A percentile compares a stretch with the other conserved stretches of the same genome.
Evolutionary conservation across 225 moss, liverwort and hornwort species (phyloP).

Genomic region (Straminergon stramineum): DNA sequence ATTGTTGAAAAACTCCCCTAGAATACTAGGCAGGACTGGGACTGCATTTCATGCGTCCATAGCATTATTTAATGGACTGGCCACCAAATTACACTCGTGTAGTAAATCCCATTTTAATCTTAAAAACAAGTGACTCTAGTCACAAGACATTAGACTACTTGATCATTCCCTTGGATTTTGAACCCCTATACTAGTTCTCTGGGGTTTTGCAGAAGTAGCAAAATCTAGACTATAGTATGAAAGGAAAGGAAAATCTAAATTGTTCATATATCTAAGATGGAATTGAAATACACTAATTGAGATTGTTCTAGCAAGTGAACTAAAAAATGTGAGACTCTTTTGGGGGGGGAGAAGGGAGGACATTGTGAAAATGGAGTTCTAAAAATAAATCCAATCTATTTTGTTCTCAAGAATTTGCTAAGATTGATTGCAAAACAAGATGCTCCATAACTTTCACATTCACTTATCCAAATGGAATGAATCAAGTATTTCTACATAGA

Average conservation of each 20-base stretch:
- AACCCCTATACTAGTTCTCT: too few species aligned
- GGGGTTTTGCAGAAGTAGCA: too few species aligned
- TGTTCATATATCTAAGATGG: neutral
- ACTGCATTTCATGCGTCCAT: too few species aligned
- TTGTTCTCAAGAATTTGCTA: neutral
- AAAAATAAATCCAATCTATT: neutral
- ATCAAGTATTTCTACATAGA: neutral
- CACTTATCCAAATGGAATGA: neutral
- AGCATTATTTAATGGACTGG: too few species aligned
- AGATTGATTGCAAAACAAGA: neutral
- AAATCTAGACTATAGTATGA: too few species aligned
- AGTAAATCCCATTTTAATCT: too few species aligned
- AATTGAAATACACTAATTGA: neutral
- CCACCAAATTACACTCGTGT: too few species aligned
- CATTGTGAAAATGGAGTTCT: neutral
- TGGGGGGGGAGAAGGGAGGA: rapidly evolving
- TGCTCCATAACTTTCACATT: neutral
- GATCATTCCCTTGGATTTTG: too few species aligned
- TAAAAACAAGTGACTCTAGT: too few species aligned
- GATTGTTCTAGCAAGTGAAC: neutral
- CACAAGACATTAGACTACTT: too few species aligned
- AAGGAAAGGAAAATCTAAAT: neutral
- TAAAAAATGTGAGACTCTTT: neutral
- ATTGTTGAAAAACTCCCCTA: too few species aligned
- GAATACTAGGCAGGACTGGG: too few species aligned